phyloP scores from a whole-genome alignment of 345 rosid genomes.

The Gynandropsis gynandra region DNA sequence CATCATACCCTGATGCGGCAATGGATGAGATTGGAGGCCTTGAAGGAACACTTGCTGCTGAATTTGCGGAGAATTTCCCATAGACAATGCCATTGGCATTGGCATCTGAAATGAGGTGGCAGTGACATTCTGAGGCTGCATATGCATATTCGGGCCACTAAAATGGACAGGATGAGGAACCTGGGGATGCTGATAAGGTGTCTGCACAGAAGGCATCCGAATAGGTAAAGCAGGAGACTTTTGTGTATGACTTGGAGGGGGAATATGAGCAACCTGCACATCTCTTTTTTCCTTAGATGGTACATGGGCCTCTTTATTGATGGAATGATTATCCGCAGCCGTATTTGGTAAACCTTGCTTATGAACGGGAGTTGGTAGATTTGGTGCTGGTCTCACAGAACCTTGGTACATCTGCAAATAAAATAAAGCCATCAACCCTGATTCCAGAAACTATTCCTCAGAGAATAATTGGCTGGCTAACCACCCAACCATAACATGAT shows the following conservation, averaged over 20 bases:
- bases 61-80: conserved; percentile 63
- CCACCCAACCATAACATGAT: conserved; percentile 5
- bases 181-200: conserved; percentile 62
- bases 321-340: conserved; percentile 44
- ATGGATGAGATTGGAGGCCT: conserved; percentile 58
- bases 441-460: background rate
- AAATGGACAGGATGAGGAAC: conserved; percentile 52
- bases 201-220: conserved; percentile 58
- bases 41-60: conserved; percentile 64
- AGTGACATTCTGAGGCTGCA: conserved; percentile 63
- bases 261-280: conserved; percentile 38
- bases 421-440: conserved; percentile 11
- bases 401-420: conserved; percentile 69
- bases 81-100: conserved; percentile 52
- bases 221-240: conserved; percentile 48
- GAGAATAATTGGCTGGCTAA: background rate
- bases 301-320: conserved; percentile 37
- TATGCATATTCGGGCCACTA: conserved; percentile 59
- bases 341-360: conserved; percentile 46
- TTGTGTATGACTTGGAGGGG: conserved; percentile 43
- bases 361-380: conserved; percentile 47
- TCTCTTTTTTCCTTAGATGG: conserved; percentile 48
- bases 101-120: conserved; percentile 64
- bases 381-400: conserved; percentile 40
- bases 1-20: conserved; percentile 77